Conservation (phyloP, 2,329 filamentous ascomycete genomes). For the Monosporascus sp. region DNA sequence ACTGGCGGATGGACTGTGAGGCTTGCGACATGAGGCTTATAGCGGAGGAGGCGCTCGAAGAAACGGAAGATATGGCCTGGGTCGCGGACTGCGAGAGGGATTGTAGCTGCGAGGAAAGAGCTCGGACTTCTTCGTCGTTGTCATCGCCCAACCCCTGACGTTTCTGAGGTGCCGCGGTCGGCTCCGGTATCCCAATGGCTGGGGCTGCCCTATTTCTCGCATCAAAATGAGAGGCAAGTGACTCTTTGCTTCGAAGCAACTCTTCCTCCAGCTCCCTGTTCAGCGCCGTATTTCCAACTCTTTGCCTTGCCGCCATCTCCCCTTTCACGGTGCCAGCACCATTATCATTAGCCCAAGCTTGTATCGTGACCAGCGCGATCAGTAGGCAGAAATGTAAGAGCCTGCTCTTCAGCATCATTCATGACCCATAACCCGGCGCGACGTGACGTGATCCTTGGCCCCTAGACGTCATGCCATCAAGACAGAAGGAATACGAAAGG, state of each 20-base stretch:
- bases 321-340: background rate
- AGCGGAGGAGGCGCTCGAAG: slow-evolving; percentile 23
- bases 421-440: slow-evolving; percentile 20
- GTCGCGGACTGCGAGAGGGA: slow-evolving; percentile 25
- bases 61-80: slow-evolving; percentile 23
- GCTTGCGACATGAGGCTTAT: slow-evolving; percentile 23
- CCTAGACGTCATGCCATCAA: background rate
- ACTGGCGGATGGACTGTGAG: slow-evolving; percentile 23
- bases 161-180: slow-evolving; percentile 19
- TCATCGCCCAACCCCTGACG: slow-evolving; percentile 24
- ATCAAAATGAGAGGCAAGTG: slow-evolving; percentile 7
- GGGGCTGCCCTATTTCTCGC: slow-evolving; percentile 15
- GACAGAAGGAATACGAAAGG: background rate
- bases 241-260: slow-evolving; percentile 11
- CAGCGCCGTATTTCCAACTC: slow-evolving; percentile 11
- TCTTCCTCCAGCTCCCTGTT: slow-evolving; percentile 7
- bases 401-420: slow-evolving; percentile 27
- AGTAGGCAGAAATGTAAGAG: slow-evolving; percentile 23
- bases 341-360: slow-evolving; percentile 16
- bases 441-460: background rate
- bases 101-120: slow-evolving; percentile 24
- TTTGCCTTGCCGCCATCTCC: slow-evolving; percentile 11
- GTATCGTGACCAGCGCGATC: slow-evolving; percentile 24
- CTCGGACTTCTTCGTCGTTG: slow-evolving; percentile 23
- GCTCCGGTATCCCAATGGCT: slow-evolving; percentile 13